These are phyloP conservation scores for Gastrolobium bilobum DNA, from an alignment of 306 rosid genomes.

Conservation along the genomic window DNA sequence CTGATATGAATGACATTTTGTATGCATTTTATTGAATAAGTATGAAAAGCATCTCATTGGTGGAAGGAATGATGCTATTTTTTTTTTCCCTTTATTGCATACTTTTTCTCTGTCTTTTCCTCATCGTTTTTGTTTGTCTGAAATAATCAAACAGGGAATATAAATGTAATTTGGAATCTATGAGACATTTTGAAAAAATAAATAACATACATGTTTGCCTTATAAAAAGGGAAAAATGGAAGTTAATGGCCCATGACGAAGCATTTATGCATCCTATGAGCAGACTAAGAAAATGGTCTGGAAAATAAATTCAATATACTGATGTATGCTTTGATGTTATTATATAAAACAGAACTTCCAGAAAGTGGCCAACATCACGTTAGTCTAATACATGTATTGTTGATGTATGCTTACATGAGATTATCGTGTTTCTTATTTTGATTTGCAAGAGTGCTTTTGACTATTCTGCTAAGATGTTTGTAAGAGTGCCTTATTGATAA, in stretches of 20 bases:
- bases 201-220: not conserved
- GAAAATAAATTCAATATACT: slow-evolving; percentile 13
- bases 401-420: slow-evolving; percentile 23
- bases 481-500: slow-evolving; percentile 38
- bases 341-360: slow-evolving; percentile 12
- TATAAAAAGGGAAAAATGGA: slow-evolving; percentile 5
- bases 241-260: slow-evolving; percentile 11
- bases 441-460: not conserved
- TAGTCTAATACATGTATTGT: not conserved
- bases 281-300: slow-evolving; percentile 13
- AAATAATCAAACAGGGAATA: slow-evolving; percentile 9
- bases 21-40: slow-evolving; percentile 14
- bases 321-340: not conserved
- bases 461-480: slow-evolving; percentile 34
- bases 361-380: not conserved
- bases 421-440: slow-evolving; percentile 40
- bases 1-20: slow-evolving; percentile 10
- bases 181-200: slow-evolving; percentile 11
- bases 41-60: slow-evolving; percentile 1
- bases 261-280: slow-evolving; percentile 25
- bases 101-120: slow-evolving; percentile 2
- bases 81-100: not conserved
- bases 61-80: slow-evolving; percentile 24
- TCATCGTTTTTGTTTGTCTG: not conserved
- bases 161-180: slow-evolving; percentile 11